Conservation (phyloP, 129 eudicot species). For the Heracleum sosnowskyi region DNA sequence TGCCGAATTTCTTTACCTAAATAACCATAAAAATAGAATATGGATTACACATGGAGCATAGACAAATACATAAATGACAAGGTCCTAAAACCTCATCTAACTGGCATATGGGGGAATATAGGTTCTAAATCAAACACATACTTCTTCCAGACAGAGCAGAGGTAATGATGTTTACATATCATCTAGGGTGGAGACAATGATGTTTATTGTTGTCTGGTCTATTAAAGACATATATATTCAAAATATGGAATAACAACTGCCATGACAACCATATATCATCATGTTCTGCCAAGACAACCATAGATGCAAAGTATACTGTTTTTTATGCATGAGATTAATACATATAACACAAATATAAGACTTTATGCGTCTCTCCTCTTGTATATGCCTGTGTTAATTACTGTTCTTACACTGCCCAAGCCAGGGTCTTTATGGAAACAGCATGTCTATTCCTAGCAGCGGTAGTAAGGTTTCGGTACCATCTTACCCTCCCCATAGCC, state of each 20-base stretch:
- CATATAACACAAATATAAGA: not conserved
- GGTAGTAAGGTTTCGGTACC: not conserved
- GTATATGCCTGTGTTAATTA: not conserved
- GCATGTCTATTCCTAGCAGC: not conserved
- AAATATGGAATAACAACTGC: not conserved
- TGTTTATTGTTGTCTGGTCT: not conserved
- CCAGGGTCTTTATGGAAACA: not conserved
- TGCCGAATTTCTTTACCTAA: constrained; percentile 93
- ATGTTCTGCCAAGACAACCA: not conserved
- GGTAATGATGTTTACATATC: not conserved
- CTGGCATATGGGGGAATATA: not conserved
- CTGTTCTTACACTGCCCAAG: not conserved
- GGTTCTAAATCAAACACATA: not conserved
- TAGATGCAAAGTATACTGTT: no score
- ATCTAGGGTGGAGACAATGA: not conserved
- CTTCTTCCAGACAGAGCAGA: not conserved
- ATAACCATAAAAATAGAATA: not conserved
- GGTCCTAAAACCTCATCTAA: not conserved
- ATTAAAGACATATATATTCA: not conserved
- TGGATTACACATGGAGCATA: not conserved
- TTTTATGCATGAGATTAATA: not conserved
- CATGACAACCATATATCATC: not conserved
- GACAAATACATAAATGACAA: not conserved
- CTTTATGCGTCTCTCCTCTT: not conserved
- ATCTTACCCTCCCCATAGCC: no score